Base-by-base conservation (phyloP, 345 rosid genomes). In the Sisymbrium altissimum region DNA sequence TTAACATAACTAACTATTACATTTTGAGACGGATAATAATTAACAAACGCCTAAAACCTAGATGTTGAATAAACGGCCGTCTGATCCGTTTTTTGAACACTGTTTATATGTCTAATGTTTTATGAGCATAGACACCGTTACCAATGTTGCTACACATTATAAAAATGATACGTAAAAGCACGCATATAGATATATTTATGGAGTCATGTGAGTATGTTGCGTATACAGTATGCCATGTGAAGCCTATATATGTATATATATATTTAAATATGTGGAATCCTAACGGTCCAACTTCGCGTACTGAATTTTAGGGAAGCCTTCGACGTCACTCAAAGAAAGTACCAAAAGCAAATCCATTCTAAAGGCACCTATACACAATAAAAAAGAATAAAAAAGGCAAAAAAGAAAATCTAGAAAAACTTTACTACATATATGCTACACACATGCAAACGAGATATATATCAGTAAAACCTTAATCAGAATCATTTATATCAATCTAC, bases 251-350 rank as follows among this genome's bases (percentile, higher is more conserved):
- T 19, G 45, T 41, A 32, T 46, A 59, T 25, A 68, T 29, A 59
- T 25, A 68, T 29, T 25, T 30, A 53, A 36, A 19, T 9, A 60
- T 63, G 64, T 55, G 71, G 71, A 70, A 70, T 70, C 80, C 55
- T 76, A 70, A 76, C 80, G 66, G 75, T 76, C 66, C 75, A 70
- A 64, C 66, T 53, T 76, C 32, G 71, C 5, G 60, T 46, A 64
- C 29, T 55, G 53, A 55, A 55, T 25, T 76, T 46, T 55, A 23
- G 36, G 80, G 66, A 69, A 70, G 65, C 55, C 75, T 76, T 76
- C 75, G 53, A 76, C 80, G 71, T 70, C 71, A 70, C 71, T 76
- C 75, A 70, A 76, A 76, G 66, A 76, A 64, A 76, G 61, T 70
- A 70, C 65, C 71, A 76, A 70, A 76, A 45, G 60, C 71, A 76